phyloP scores from a whole-genome alignment of 352 stramenopile genomes.

The Pythium aquatile region DNA sequence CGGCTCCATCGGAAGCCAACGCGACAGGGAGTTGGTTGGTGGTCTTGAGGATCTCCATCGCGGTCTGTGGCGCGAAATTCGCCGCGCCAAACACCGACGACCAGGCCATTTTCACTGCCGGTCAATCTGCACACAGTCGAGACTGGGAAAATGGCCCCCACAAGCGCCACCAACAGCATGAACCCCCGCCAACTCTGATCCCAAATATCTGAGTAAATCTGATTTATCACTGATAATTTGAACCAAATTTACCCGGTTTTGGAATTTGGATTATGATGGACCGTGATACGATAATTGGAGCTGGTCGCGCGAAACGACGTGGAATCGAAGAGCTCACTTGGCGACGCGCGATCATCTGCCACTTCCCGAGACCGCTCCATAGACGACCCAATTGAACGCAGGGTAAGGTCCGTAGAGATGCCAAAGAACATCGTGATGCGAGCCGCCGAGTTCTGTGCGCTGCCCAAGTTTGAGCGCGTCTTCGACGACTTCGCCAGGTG shows the following conservation, averaged over 20 bases:
- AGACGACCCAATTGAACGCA: too few relatives aligned
- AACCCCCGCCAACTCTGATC: slow-evolving; percentile 3
- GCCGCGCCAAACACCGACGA: slow-evolving; percentile 23
- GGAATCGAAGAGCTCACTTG: neutral
- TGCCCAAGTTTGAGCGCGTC: slow-evolving; percentile 70
- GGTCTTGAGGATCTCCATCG: slow-evolving; percentile 48
- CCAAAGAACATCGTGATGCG: slow-evolving; percentile 57
- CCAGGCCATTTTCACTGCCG: slow-evolving; percentile 2
- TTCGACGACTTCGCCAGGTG: slow-evolving; percentile 78
- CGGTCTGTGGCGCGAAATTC: slow-evolving; percentile 22
- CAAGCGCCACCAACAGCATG: neutral
- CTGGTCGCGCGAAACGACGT: neutral
- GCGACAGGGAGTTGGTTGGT: slow-evolving; percentile 43
- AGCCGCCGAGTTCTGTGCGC: slow-evolving; percentile 65
- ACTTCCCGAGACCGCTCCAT: too few relatives aligned
- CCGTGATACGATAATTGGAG: neutral
- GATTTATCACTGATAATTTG: neutral
- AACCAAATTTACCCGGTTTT: neutral
- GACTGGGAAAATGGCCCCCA: slow-evolving; percentile 3
- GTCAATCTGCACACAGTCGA: neutral
- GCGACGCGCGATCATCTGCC: neutral
- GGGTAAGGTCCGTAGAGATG: slow-evolving; percentile 25
- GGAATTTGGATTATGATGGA: neutral
- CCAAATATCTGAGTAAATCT: neutral
- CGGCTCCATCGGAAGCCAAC: slow-evolving; percentile 10